phyloP scores from a whole-genome alignment of 2,329 filamentous ascomycete genomes.

The Pseudogymnoascus sp. region DNA sequence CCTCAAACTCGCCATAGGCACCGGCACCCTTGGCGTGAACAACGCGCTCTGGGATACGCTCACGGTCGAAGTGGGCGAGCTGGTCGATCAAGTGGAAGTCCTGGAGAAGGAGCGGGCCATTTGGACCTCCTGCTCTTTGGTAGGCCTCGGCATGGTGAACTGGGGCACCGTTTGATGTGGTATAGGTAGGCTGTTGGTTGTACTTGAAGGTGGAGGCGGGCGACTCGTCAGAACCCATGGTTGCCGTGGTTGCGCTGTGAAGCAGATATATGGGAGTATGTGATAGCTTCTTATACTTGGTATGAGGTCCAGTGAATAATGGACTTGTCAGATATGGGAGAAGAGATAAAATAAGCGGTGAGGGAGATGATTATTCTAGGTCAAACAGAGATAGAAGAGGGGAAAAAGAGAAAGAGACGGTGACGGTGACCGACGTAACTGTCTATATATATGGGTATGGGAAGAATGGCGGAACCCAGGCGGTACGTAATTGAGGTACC shows the following conservation, averaged over 20 bases:
- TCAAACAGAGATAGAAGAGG: not conserved
- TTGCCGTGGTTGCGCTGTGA: constrained; percentile 17
- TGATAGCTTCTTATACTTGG: not conserved
- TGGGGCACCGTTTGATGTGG: constrained; percentile 51
- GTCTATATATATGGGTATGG: constrained; percentile 8
- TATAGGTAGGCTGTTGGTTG: constrained; percentile 50
- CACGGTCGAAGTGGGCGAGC: constrained; percentile 45
- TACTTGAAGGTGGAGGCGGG: constrained; percentile 43
- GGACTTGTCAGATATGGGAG: not conserved
- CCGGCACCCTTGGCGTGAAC: constrained; percentile 54
- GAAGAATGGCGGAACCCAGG: not conserved
- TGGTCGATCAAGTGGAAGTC: constrained; percentile 59
- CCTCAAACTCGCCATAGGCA: constrained; percentile 21
- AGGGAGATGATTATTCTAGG: not conserved
- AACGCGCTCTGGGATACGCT: constrained; percentile 44
- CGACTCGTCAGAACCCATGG: constrained; percentile 37
- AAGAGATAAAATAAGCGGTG: not conserved
- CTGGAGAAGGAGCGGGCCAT: constrained; percentile 53
- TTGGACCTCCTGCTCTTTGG: constrained; percentile 43
- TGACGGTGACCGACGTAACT: not conserved
- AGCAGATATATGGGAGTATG: not conserved
- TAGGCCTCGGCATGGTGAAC: constrained; percentile 43
- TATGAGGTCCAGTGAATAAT: not conserved
- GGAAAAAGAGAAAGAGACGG: not conserved
- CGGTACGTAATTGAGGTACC: constrained; percentile 8